A percentile compares a stretch with the other conserved stretches of the same genome.
Evolutionary conservation across 441 rosid genomes (phyloP).

Genomic region (Pelargonium fulgidum): DNA sequence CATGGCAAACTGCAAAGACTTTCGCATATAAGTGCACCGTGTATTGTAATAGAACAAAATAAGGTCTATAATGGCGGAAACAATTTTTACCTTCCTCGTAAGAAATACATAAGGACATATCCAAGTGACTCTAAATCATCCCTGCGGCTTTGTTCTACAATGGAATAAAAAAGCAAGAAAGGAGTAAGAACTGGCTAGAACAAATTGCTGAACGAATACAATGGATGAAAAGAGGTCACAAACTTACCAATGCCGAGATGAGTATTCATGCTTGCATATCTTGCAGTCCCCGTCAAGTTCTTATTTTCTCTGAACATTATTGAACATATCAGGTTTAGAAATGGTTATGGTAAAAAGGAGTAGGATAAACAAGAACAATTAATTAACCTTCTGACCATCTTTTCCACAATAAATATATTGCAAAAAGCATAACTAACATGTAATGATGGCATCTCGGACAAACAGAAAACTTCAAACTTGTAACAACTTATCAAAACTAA

Average conservation of each 20-base stretch:
- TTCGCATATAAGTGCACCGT: constrained; percentile 20
- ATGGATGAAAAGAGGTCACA: neutral
- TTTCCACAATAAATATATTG: too few species aligned
- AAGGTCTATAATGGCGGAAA: constrained; percentile 4
- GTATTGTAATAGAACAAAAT: constrained; percentile 11
- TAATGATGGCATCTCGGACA: too few species aligned
- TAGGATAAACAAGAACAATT: too few species aligned
- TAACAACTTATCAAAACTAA: constrained; percentile 20
- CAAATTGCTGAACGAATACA: too few species aligned
- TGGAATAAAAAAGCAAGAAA: neutral
- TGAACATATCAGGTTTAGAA: too few species aligned
- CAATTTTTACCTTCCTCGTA: constrained; percentile 59
- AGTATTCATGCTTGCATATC: too few species aligned
- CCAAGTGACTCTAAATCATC: constrained; percentile 1
- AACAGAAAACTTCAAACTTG: too few species aligned
- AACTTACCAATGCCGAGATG: neutral
- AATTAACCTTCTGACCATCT: too few species aligned
- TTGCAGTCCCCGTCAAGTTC: neutral
- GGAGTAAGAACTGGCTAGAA: too few species aligned
- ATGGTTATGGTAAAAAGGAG: too few species aligned
- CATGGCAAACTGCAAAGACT: constrained; percentile 68
- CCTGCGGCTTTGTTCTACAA: neutral
- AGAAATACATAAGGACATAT: constrained; percentile 1
- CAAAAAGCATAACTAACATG: too few species aligned
- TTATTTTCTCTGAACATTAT: neutral